A percentile compares a stretch with the other conserved stretches of the same genome.
These are phyloP conservation scores for Xylaria telfairii DNA, from an alignment of 495 filamentous ascomycete species.

Conservation along the genomic window DNA sequence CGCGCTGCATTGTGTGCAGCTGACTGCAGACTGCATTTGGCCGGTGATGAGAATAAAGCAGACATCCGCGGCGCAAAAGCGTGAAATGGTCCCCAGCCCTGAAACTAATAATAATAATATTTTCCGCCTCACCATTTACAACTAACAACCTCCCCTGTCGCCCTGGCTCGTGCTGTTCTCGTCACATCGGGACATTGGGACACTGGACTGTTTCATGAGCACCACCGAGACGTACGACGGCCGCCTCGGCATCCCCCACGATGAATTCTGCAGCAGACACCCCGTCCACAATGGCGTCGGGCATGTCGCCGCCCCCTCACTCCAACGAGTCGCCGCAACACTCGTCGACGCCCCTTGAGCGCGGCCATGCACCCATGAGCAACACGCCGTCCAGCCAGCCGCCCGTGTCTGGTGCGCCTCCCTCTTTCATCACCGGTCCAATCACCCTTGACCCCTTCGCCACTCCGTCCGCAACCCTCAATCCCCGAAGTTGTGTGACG, in stretches of 20 bases:
- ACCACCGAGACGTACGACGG: background rate
- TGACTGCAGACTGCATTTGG: background rate
- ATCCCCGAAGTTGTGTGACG: constrained; percentile 80
- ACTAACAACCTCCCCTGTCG: background rate
- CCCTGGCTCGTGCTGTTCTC: background rate
- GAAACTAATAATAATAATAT: constrained; percentile 11
- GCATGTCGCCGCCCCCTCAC: constrained; percentile 8
- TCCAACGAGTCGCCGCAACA: constrained; percentile 18
- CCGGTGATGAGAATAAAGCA: constrained; percentile 7
- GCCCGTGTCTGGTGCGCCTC: background rate
- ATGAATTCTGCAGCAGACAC: constrained; percentile 18
- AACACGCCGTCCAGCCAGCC: constrained; percentile 1
- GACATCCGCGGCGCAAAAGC: constrained; percentile 1
- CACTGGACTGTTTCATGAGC: constrained; percentile 6
- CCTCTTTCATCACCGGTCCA: constrained; percentile 32
- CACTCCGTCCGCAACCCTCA: constrained; percentile 50
- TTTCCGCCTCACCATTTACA: background rate
- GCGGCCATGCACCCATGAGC: background rate
- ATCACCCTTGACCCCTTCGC: constrained; percentile 53
- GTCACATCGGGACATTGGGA: background rate
- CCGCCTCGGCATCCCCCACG: constrained; percentile 8
- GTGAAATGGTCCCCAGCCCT: constrained; percentile 16
- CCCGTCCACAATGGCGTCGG: constrained; percentile 19
- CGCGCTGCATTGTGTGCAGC: background rate
- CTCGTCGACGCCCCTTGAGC: constrained; percentile 8